phyloP scores from a whole-genome alignment of 2,329 filamentous ascomycete genomes.

The Pestalotiopsis sp. region DNA sequence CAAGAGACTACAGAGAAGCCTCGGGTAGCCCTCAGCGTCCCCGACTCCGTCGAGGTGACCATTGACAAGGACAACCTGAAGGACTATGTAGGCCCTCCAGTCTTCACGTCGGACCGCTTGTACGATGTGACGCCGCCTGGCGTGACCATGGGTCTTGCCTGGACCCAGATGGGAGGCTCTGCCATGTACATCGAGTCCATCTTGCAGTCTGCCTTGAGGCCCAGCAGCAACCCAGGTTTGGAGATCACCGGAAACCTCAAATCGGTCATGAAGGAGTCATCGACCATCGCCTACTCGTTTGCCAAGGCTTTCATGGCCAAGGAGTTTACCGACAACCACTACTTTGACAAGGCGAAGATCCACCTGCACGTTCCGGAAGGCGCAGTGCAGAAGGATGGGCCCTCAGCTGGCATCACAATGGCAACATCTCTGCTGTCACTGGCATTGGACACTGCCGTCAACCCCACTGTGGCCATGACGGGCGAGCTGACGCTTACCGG shows the following conservation, averaged over 20 bases:
- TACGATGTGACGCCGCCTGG: conserved; percentile 93
- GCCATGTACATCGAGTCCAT: conserved; percentile 98
- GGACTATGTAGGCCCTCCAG: conserved; percentile 93
- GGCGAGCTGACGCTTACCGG: conserved; percentile 96
- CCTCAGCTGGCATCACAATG: conserved; percentile 96
- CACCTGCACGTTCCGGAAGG: conserved; percentile 97
- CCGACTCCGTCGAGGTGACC: conserved; percentile 81
- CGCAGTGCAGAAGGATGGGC: conserved; percentile 92
- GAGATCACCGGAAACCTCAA: conserved; percentile 96
- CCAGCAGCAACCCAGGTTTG: conserved; percentile 75
- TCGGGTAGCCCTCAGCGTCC: conserved; percentile 78
- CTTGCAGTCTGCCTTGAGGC: conserved; percentile 78
- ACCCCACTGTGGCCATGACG: conserved; percentile 94
- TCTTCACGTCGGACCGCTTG: conserved; percentile 93
- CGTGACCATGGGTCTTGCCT: conserved; percentile 96
- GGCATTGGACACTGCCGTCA: conserved; percentile 75
- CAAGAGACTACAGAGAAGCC: conserved; percentile 73
- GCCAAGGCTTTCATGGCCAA: conserved; percentile 86
- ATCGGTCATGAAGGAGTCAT: conserved; percentile 97
- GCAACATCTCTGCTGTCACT: conserved; percentile 88
- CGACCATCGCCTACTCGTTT: conserved; percentile 92
- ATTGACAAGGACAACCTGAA: conserved; percentile 91
- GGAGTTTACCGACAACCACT: conserved; percentile 85
- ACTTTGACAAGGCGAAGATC: conserved; percentile 94
- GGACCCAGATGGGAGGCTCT: conserved; percentile 96